phyloP scores from a whole-genome alignment of 441 rosid genomes.

The Francoa sonchifolia region DNA sequence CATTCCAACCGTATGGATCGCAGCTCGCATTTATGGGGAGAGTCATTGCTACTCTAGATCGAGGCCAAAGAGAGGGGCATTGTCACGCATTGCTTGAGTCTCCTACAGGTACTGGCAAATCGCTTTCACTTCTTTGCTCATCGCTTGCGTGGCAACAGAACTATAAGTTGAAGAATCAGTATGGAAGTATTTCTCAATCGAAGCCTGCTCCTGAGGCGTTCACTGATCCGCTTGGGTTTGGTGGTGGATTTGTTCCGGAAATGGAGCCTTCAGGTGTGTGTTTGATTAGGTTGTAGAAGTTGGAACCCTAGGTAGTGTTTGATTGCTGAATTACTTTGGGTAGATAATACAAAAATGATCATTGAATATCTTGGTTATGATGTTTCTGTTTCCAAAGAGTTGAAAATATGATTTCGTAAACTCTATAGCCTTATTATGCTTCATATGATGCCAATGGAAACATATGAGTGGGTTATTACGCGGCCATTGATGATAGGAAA shows the following conservation, averaged over 20 bases:
- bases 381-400: too few relatives aligned
- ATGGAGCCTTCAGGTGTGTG: slow-evolving; percentile 64
- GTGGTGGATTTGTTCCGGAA: slow-evolving; percentile 88
- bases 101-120: slow-evolving; percentile 93
- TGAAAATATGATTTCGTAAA: too few relatives aligned
- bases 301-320: too few relatives aligned
- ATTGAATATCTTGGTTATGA: too few relatives aligned
- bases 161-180: slow-evolving; percentile 28
- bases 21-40: slow-evolving; percentile 95
- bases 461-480: too few relatives aligned
- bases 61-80: slow-evolving; percentile 73
- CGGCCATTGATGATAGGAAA: too few relatives aligned
- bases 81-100: slow-evolving; percentile 91
- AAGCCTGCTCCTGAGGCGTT: slow-evolving; percentile 55
- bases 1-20: slow-evolving; percentile 84
- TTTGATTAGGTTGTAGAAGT: too few relatives aligned
- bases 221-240: slow-evolving; percentile 62
- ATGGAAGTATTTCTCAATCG: slow-evolving; percentile 26
- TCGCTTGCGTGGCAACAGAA: slow-evolving; percentile 83
- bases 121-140: slow-evolving; percentile 94
- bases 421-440: too few relatives aligned
- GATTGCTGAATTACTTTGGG: too few relatives aligned
- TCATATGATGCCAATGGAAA: too few relatives aligned
- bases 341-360: too few relatives aligned
- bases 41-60: slow-evolving; percentile 83